Base-by-base conservation (phyloP, 2,329 filamentous ascomycete species). In the Penicillium fuscoglaucum region DNA sequence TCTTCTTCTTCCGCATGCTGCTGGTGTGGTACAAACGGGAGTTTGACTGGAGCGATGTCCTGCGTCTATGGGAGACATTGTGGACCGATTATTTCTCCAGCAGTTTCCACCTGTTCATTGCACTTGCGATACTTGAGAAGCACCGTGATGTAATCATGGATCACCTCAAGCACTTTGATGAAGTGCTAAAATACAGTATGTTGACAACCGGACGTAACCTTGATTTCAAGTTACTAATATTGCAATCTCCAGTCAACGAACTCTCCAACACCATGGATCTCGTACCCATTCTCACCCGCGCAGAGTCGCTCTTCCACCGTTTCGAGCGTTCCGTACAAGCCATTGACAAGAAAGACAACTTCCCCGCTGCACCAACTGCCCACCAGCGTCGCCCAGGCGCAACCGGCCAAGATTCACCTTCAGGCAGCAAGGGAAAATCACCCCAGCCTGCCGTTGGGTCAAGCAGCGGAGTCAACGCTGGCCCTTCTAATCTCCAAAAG, bases 1-100 rank as follows among this genome's bases (percentile, higher is more conserved):
- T 99, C 78, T 99, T 99, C 81, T 98, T 99, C 81, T 99, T 98
- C 85, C 90, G 95, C 60, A 98, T 98, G 95, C 82, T 99, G 35
- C 82, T 99, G 1, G 95, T 99, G 10, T 99, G 95, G 95, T 99
- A 95, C 76, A 99, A 99, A 80, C 89, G 95, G 48, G 95, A 99
- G 76, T 99, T 99, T 68, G 84, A 87, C 65, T 99, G 93, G 91
- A 74, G 83, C 48, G 92, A 98, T 70, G 86, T 96, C 12, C 79
- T 98, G 35, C 85, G 90, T 19, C 79, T 99, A 4, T 99, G 95
- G 95, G 95, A 99, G 75, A 83, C 85, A 0, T 79, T 98, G 2
- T 99, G 96, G 95, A 98, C 95, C 2, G 95, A 99, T 73, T 95
- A 89, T 67, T 77, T 91, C 60, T 93, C 85, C 69, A 90, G 90